Evolutionary conservation across 179 eudicot genomes (phyloP), one percentile per base, ranked within the genome.

Genomic region (Patellifolia procumbens): DNA sequence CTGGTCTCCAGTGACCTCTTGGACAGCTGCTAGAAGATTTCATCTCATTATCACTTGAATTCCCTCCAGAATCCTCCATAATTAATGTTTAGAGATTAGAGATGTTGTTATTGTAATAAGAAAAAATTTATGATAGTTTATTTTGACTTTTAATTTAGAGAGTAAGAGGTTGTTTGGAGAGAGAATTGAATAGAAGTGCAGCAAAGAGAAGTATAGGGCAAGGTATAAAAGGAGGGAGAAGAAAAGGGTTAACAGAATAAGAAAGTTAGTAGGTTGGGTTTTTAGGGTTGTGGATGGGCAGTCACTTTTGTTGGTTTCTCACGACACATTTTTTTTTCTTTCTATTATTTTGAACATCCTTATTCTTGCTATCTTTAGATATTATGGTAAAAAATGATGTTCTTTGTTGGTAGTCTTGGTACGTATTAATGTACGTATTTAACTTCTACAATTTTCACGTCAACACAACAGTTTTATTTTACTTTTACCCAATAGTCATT

Each of bases 241-340:
- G 48, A 59, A 62, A 68, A 32, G 77, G 64, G 61, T 81, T 59
- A 69, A 83, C 73, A 81, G 79, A 86, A 68, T 82, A 80, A 78
- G 80, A 79, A 81, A 75, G 81, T 77, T 75, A 82, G 86, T 86
- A 85, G 88, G 87, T 73, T 86, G 84, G 83, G 83, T 88, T 88
- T 77, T 80, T 86, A 86, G 88, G 88, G 86, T 79, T 86, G 78
- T 86, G 85, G 94, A 87, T 91, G 88, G 85, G 86, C 82, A 87
- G 97, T 91, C 94, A 87, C 97, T 91, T 91, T 91, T 88, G 91
- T 89, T 88, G 92, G 91, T 87, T 91, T 88, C 87, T 81, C 91
- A 91, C 91, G 93, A 84, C 75, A 88, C 81, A 80, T 20, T 32
- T 76, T n/a, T 71, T 11, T 59, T 2, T n/a, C 11, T 24, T 12